A percentile compares a stretch with the other conserved stretches of the same genome.
These are phyloP conservation scores for Centrapalus pauciflorus DNA, from an alignment of 129 eudicot genomes.

Conservation along the genomic window DNA sequence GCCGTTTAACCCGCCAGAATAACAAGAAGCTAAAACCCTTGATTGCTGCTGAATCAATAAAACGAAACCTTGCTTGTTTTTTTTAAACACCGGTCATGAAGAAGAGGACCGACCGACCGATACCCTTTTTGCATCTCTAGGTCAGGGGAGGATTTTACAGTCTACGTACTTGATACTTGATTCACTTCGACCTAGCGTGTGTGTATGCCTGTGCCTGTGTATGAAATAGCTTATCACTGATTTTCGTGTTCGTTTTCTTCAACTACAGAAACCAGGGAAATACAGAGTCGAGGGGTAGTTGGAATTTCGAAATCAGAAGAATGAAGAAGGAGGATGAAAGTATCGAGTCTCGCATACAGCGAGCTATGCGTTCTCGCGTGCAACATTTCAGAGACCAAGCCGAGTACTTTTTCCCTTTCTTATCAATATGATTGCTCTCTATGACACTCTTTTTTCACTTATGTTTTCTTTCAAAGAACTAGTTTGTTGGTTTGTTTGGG, in stretches of 20 bases:
- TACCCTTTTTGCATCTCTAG: not conserved
- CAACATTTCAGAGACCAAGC: constrained; percentile 61
- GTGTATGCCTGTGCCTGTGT: too few relatives aligned
- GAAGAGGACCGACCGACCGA: not conserved
- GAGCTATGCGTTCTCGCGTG: constrained; percentile 48
- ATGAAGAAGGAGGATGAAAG: constrained; percentile 37
- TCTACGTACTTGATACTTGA: not conserved
- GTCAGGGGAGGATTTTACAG: not conserved
- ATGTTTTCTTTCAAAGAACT: not conserved
- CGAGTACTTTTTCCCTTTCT: constrained; percentile 31
- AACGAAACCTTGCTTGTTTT: too few relatives aligned
- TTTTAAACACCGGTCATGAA: not conserved
- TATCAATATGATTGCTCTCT: not conserved
- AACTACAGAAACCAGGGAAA: not conserved
- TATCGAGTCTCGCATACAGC: constrained; percentile 40
- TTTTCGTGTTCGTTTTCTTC: not conserved
- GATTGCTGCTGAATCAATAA: too few relatives aligned
- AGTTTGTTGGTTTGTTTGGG: not conserved
- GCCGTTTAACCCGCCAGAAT: too few relatives aligned
- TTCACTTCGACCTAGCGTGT: not conserved
- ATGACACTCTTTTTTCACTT: not conserved
- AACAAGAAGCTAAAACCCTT: too few relatives aligned
- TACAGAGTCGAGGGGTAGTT: not conserved
- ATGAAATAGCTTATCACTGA: not conserved
- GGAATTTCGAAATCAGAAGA: not conserved